phyloP scores from a whole-genome alignment of 2,329 filamentous ascomycete genomes.

The Ophiosphaerella korrae region DNA sequence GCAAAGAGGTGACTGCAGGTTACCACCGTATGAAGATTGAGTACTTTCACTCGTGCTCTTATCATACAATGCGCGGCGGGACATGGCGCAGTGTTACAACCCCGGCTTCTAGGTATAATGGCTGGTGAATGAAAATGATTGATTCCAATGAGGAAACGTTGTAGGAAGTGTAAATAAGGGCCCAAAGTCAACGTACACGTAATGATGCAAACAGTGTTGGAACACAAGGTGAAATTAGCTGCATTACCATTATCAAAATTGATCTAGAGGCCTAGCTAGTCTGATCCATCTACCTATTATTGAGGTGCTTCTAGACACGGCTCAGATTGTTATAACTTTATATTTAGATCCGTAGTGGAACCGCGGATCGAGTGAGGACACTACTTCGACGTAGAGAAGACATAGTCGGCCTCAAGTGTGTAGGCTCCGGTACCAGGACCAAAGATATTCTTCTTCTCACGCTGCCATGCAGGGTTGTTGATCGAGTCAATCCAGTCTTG shows the following conservation, averaged over 20 bases:
- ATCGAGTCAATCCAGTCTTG: slow-evolving; percentile 94
- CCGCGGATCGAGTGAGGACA: neutral
- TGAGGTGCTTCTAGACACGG: neutral
- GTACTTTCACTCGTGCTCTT: neutral
- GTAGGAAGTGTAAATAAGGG: too few relatives aligned
- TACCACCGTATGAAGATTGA: neutral
- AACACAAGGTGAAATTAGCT: neutral
- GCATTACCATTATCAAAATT: slow-evolving; percentile 15
- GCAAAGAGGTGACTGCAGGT: slow-evolving; percentile 1
- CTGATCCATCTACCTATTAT: neutral
- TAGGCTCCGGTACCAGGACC: slow-evolving; percentile 52
- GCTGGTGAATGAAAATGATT: too few relatives aligned
- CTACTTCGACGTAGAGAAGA: slow-evolving; percentile 45
- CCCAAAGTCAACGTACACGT: too few relatives aligned
- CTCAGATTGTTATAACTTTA: too few relatives aligned
- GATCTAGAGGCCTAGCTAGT: slow-evolving; percentile 4
- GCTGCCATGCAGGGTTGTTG: slow-evolving; percentile 87
- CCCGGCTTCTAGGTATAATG: too few relatives aligned
- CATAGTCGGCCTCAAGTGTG: slow-evolving; percentile 52
- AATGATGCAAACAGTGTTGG: neutral
- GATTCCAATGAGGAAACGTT: too few relatives aligned
- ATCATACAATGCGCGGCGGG: neutral
- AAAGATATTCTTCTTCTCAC: slow-evolving; percentile 60
- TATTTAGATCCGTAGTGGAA: too few relatives aligned
- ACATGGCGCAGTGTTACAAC: neutral